Evolutionary conservation across 768 basidiomycete species (phyloP).

Genomic region (Suillus lakei): DNA sequence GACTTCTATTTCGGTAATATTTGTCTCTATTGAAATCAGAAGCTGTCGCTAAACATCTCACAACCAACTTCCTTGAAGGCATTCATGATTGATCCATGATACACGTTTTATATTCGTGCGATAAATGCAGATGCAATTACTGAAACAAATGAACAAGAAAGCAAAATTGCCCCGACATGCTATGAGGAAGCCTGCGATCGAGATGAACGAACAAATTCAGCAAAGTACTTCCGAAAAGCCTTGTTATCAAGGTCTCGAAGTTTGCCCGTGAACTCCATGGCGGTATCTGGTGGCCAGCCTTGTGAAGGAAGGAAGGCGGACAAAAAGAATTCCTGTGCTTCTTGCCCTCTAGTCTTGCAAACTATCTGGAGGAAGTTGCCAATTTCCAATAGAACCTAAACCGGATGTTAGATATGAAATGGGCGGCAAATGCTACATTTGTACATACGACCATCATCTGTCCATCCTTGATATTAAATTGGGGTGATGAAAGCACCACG

Average conservation of each 20-base stretch:
- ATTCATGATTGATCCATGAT: no score
- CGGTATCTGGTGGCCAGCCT: conserved; percentile 81
- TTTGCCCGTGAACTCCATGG: conserved; percentile 78
- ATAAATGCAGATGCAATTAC: conserved; percentile 1
- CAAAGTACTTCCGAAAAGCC: conserved; percentile 84
- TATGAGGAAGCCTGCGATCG: conserved; percentile 59
- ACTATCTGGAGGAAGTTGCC: conserved; percentile 83
- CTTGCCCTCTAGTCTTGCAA: conserved; percentile 75
- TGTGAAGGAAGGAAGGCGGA: conserved; percentile 85
- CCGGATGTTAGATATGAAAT: background rate
- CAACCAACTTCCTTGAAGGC: conserved; percentile 13
- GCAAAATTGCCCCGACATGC: conserved; percentile 20
- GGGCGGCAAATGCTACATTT: background rate
- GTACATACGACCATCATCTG: conserved; percentile 72
- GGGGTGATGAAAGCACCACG: conserved; percentile 73
- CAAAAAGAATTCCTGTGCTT: conserved; percentile 82
- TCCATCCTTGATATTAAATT: conserved; percentile 89
- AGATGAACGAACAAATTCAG: conserved; percentile 79
- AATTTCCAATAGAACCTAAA: conserved; percentile 87
- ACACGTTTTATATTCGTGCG: background rate
- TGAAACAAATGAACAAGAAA: conserved; percentile 6
- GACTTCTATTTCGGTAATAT: conserved; percentile 21
- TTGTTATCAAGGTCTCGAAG: conserved; percentile 76
- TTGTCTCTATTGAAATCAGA: conserved; percentile 39
- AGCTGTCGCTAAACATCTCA: conserved; percentile 34